phyloP scores from a whole-genome alignment of 2,329 filamentous ascomycete genomes.

The Penicillium sp. region DNA sequence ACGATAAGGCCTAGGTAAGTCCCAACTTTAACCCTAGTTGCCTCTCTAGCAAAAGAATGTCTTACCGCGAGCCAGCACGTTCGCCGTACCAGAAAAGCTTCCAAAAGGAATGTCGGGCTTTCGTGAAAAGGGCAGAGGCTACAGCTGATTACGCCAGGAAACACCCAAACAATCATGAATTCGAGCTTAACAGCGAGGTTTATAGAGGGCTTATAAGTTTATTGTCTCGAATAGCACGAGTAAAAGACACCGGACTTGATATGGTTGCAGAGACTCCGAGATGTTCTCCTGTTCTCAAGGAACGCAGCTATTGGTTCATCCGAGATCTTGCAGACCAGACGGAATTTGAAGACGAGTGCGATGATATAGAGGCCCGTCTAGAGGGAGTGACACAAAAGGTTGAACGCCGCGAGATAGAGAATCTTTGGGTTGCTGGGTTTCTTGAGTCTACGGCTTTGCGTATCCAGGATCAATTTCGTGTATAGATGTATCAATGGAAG shows the following conservation, averaged over 20 bases:
- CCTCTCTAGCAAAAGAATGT: background rate
- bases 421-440: background rate
- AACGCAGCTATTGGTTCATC: background rate
- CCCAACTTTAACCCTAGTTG: too few species aligned
- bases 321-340: background rate
- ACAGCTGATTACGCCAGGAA: background rate
- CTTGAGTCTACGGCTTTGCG: background rate
- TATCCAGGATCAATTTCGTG: background rate
- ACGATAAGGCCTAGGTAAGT: background rate
- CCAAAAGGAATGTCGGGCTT: background rate
- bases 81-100: background rate
- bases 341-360: background rate
- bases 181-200: too few species aligned
- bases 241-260: background rate
- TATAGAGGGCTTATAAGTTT: background rate
- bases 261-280: conserved; percentile 1
- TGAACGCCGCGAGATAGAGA: background rate
- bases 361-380: background rate
- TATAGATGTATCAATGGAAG: background rate
- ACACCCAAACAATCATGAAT: background rate
- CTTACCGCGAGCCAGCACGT: background rate
- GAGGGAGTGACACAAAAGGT: background rate
- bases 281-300: background rate
- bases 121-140: background rate
- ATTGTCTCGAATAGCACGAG: background rate